phyloP scores from a whole-genome alignment of 768 basidiomycete genomes.

The Trametes punicea region DNA sequence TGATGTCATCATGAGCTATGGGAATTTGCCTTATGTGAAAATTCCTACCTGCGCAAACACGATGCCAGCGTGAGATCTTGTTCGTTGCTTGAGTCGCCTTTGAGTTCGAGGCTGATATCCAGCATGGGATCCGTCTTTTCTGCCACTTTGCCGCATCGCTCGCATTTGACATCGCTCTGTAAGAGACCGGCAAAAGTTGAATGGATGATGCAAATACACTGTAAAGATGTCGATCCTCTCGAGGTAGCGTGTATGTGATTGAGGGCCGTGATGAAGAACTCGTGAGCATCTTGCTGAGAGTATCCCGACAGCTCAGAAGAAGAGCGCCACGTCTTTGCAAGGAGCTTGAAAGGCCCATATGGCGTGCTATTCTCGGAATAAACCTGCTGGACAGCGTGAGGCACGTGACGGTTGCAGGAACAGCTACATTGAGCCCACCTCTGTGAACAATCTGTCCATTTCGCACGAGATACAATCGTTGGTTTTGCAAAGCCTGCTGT shows the following conservation, averaged over 20 bases:
- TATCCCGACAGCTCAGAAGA: conserved; percentile 85
- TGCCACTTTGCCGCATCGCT: conserved; percentile 74
- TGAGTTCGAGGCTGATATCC: conserved; percentile 86
- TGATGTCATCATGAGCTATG: conserved; percentile 31
- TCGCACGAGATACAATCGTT: conserved; percentile 87
- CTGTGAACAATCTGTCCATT: conserved; percentile 83
- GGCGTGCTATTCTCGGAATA: conserved; percentile 50
- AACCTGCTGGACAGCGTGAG: conserved; percentile 30
- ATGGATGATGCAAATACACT: conserved; percentile 90
- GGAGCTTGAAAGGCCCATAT: conserved; percentile 79
- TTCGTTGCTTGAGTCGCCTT: conserved; percentile 42
- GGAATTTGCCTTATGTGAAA: background rate
- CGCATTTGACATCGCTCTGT: conserved; percentile 88
- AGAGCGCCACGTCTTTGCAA: conserved; percentile 78
- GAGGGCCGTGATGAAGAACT: conserved; percentile 77
- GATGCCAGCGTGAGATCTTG: conserved; percentile 67
- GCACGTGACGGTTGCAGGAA: background rate
- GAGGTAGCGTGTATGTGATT: conserved; percentile 86
- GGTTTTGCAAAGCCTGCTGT: conserved; percentile 61
- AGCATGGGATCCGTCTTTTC: conserved; percentile 86
- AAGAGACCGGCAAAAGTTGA: conserved; percentile 83
- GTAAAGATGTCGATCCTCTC: conserved; percentile 67
- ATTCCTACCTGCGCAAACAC: conserved; percentile 66
- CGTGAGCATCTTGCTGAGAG: conserved; percentile 92
- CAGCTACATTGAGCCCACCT: conserved; percentile 39